These are phyloP conservation scores for Trichosporon coremiiforme DNA, from an alignment of 1,284 basidiomycete species.

Conservation along the genomic window DNA sequence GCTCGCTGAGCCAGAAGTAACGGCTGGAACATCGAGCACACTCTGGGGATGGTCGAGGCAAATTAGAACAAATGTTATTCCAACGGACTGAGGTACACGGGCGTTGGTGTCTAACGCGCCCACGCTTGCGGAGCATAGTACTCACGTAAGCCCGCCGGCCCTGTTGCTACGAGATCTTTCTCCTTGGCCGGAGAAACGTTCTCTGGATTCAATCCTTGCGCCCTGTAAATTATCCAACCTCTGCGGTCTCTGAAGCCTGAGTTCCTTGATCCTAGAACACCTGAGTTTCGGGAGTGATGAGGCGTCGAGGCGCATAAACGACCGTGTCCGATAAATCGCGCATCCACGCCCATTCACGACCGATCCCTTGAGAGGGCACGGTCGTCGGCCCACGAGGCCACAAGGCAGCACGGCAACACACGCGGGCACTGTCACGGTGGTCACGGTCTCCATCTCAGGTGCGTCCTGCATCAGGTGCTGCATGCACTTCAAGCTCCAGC, in stretches of 20 bases:
- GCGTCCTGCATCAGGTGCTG: not conserved
- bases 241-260: not conserved
- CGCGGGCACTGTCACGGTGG: not conserved
- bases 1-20: not conserved
- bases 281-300: not conserved
- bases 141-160: not conserved
- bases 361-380: not conserved
- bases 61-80: not conserved
- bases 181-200: slow-evolving; percentile 4
- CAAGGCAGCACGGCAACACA: not conserved
- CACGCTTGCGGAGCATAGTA: not conserved
- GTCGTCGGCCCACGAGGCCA: not conserved
- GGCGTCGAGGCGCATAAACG: not conserved
- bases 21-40: not conserved
- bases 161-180: not conserved
- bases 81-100: not conserved
- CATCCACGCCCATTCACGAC: not conserved
- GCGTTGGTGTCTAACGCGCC: not conserved
- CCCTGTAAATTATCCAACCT: not conserved
- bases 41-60: not conserved
- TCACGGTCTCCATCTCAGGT: not conserved
- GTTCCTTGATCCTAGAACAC: too few relatives aligned
- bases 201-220: not conserved
- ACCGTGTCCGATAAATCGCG: not conserved
- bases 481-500: not conserved